A percentile compares a stretch with the other conserved stretches of the same genome.
phyloP scores from a whole-genome alignment of 139 green algal species.

The Volvox reticuliferus region DNA sequence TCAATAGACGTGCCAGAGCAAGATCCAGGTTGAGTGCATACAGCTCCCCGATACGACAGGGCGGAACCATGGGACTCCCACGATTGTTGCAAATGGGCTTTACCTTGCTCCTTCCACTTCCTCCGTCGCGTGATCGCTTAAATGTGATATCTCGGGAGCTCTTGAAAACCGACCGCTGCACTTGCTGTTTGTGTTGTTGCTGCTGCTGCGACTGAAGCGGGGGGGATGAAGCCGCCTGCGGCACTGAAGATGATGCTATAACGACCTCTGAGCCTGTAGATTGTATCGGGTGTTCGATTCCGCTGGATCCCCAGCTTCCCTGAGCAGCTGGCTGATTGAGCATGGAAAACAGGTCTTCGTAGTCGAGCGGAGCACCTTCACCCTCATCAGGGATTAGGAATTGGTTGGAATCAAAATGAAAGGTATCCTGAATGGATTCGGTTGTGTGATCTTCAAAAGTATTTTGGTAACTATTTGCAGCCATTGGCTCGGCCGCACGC shows the following conservation, averaged over 20 bases:
- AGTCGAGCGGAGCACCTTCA: constrained; percentile 6
- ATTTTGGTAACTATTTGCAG: background rate
- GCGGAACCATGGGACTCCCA: too few species aligned
- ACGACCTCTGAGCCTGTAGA: background rate
- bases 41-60: too few species aligned
- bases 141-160: background rate
- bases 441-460: background rate
- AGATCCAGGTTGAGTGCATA: too few species aligned
- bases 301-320: background rate
- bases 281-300: background rate
- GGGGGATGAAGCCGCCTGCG: background rate
- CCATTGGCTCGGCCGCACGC: background rate
- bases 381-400: background rate
- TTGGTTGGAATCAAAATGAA: constrained; percentile 9
- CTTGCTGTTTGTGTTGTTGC: background rate
- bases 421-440: background rate
- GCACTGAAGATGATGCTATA: background rate
- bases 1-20: too few species aligned
- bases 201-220: background rate
- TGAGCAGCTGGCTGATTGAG: background rate
- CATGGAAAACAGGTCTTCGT: constrained; percentile 18
- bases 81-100: background rate
- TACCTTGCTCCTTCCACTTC: background rate
- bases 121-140: background rate
- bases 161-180: background rate